Evolutionary conservation across 768 basidiomycete species (phyloP).

Genomic region (Rubroboletus pulcherrimus): DNA sequence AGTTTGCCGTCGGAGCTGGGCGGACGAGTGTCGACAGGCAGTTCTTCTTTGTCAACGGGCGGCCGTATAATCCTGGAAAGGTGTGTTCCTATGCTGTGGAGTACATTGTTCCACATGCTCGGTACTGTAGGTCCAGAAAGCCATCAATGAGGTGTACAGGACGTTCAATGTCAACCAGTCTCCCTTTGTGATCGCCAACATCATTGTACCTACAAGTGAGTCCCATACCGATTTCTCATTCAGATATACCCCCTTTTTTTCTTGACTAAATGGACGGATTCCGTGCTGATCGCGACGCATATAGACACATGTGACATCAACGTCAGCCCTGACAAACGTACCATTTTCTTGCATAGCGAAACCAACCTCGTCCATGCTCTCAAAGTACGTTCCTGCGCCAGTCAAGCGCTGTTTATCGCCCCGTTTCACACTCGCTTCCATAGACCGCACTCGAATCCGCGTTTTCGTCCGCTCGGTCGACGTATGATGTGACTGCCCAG

Average conservation of each 20-base stretch:
- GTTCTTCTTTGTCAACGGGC: constrained; percentile 88
- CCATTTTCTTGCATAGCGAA: constrained; percentile 88
- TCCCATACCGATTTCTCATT: background rate
- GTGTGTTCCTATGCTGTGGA: constrained; percentile 34
- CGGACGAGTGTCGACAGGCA: constrained; percentile 81
- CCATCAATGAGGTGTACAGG: constrained; percentile 89
- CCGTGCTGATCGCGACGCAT: background rate
- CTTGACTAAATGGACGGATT: background rate
- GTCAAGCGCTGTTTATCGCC: background rate
- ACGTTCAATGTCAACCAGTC: constrained; percentile 72
- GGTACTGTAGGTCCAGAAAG: constrained; percentile 68
- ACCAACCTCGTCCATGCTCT: constrained; percentile 70
- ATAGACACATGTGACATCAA: constrained; percentile 87
- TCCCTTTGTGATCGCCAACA: constrained; percentile 82
- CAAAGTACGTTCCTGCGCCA: constrained; percentile 47
- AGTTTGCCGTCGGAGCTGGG: constrained; percentile 71
- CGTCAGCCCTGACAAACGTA: constrained; percentile 95
- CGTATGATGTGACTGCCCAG: constrained; percentile 50
- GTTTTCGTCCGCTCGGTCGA: constrained; percentile 71
- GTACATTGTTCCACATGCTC: background rate
- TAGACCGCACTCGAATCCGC: constrained; percentile 64
- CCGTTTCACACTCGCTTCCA: background rate
- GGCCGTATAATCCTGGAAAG: constrained; percentile 80
- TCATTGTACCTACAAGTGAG: constrained; percentile 76
- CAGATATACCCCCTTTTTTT: background rate